These are phyloP conservation scores for Dactylonectria macrodidyma DNA, from an alignment of 2,329 filamentous ascomycete genomes.

Conservation along the genomic window DNA sequence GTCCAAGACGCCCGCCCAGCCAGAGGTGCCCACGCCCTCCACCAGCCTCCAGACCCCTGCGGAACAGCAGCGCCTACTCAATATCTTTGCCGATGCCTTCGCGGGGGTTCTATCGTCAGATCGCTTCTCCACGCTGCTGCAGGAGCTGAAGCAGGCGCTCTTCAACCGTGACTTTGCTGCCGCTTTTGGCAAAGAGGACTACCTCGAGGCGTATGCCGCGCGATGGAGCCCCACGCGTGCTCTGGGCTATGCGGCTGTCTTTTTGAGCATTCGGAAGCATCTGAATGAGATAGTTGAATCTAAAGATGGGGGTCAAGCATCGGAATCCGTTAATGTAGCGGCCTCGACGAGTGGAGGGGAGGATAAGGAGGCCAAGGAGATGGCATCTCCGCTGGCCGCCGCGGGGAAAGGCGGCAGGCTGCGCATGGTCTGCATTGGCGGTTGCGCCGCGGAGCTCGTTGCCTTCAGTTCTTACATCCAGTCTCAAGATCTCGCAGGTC, in stretches of 20 bases:
- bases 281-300: constrained; percentile 48
- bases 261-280: constrained; percentile 57
- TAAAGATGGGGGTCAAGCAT: constrained; percentile 3
- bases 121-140: constrained; percentile 72
- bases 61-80: constrained; percentile 77
- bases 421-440: constrained; percentile 65
- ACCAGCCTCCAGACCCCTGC: constrained; percentile 38
- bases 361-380: neutral
- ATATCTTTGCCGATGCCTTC: constrained; percentile 81
- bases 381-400: neutral
- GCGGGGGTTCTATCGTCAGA: constrained; percentile 62
- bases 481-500: constrained; percentile 44
- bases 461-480: constrained; percentile 64
- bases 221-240: constrained; percentile 92
- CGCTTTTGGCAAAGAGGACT: constrained; percentile 81
- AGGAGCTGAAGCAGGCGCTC: constrained; percentile 87
- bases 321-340: neutral
- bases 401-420: constrained; percentile 43
- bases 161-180: constrained; percentile 87
- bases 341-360: constrained; percentile 5
- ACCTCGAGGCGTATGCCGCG: constrained; percentile 86
- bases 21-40: constrained; percentile 10
- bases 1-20: constrained; percentile 34
- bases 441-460: constrained; percentile 74
- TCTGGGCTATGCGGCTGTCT: constrained; percentile 80